A percentile compares a stretch with the other conserved stretches of the same genome.
Evolutionary conservation across 2,329 filamentous ascomycete species (phyloP).

Genomic region (Ophiobolus disseminans): DNA sequence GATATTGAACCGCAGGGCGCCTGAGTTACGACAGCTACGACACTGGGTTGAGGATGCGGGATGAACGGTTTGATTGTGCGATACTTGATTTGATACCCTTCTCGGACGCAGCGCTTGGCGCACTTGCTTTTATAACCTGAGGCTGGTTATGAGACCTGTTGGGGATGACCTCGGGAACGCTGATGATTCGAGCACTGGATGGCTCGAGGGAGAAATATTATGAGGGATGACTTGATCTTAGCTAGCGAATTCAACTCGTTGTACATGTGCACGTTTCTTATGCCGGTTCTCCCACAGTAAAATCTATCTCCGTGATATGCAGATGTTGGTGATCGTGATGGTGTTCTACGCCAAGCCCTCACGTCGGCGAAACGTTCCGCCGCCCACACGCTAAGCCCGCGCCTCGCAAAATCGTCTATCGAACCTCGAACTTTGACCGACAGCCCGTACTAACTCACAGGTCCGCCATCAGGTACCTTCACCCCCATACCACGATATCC

Average conservation of each 20-base stretch:
- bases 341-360: conserved; percentile 12
- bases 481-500: not conserved
- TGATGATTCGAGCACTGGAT: not conserved
- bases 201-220: too few species aligned
- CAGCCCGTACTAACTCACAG: conserved; percentile 44
- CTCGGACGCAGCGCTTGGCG: not conserved
- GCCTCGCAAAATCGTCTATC: conserved; percentile 19
- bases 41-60: not conserved
- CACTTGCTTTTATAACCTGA: not conserved
- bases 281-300: too few species aligned
- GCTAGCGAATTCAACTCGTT: conserved; percentile 14
- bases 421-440: conserved; percentile 22
- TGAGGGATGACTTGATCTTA: conserved; percentile 4
- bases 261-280: conserved; percentile 10
- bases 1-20: conserved; percentile 19
- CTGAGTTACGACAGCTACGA: conserved; percentile 20
- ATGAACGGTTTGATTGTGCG: not conserved
- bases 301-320: not conserved
- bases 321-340: not conserved
- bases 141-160: not conserved
- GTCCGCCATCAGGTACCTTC: conserved; percentile 40
- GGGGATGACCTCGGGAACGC: not conserved
- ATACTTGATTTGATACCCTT: conserved; percentile 7
- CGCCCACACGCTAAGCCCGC: conserved; percentile 27
- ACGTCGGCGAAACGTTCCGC: conserved; percentile 26